Conservation (phyloP, 768 basidiomycete genomes). For the Tricholoma flavovirens region DNA sequence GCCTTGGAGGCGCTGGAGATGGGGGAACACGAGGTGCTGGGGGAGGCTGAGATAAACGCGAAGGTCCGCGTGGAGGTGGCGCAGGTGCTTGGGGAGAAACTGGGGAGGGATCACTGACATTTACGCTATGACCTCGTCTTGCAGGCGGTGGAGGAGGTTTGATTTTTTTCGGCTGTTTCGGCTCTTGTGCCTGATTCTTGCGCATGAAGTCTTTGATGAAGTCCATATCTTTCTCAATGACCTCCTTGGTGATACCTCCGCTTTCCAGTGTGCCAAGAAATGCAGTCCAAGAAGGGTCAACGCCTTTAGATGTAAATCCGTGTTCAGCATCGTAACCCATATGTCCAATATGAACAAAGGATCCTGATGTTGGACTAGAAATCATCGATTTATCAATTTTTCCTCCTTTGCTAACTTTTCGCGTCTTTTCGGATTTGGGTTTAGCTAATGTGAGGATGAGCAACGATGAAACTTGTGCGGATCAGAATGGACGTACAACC, state of each 20-base stretch:
- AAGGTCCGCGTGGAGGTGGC: conserved; percentile 24
- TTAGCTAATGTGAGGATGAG: conserved; percentile 32
- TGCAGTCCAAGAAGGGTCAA: conserved; percentile 86
- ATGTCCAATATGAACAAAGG: conserved; percentile 88
- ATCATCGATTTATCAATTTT: conserved; percentile 93
- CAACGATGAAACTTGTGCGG: neutral
- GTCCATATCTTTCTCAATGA: conserved; percentile 75
- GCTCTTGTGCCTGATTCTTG: conserved; percentile 37
- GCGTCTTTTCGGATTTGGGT: conserved; percentile 41
- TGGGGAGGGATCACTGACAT: conserved; percentile 31
- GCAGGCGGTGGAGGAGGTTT: conserved; percentile 49
- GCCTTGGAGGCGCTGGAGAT: conserved; percentile 34
- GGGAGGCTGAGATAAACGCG: conserved; percentile 29
- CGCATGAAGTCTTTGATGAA: conserved; percentile 85
- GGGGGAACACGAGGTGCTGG: conserved; percentile 25
- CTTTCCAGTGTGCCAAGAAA: conserved; percentile 61
- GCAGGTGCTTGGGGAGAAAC: conserved; percentile 29
- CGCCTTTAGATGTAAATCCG: conserved; percentile 80
- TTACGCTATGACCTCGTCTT: conserved; percentile 31
- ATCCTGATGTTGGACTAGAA: conserved; percentile 69
- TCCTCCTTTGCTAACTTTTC: conserved; percentile 55
- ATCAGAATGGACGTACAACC: conserved; percentile 32
- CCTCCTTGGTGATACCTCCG: conserved; percentile 58
- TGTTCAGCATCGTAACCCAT: conserved; percentile 90
- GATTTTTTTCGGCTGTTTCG: conserved; percentile 36